Evolutionary conservation across 2,329 filamentous ascomycete genomes (phyloP), one percentile per base, ranked within the genome.

Genomic region (Aspergillus fijiensis): DNA sequence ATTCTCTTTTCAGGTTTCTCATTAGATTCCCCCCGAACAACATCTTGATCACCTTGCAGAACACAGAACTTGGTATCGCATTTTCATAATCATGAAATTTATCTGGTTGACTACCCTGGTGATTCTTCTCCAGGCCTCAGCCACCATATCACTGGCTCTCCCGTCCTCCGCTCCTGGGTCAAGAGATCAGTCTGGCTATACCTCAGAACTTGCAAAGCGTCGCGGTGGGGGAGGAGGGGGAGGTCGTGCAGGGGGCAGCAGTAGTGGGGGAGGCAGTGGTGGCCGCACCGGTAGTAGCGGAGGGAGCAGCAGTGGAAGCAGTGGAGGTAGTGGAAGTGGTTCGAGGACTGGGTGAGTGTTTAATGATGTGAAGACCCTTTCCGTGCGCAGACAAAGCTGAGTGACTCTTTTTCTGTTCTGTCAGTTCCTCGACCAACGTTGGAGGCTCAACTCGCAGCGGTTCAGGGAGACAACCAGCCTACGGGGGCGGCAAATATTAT

Each of bases 401-500:
- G 6, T 45, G 23, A 23, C 23, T 45, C 4, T 42, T 19, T 12
- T 45, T 16, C 16, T 16, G 39, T 2, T 19, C 33, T 4, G 51
- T 16, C 27, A 68, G 72, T 10, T 63, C 67, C 10, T 57, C 54
- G 11, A 70, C 68, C 63, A 73, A 73, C 55, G 53, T 52, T 5
- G 73, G 73, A 48, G 75, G 74, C n/a, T 60, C 69, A 25, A 73
- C 70, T 42, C 60, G 59, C 45, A 57, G 62, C 49, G 73, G 82
- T 45, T 78, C 77, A 29, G 81, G 81, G 33, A 65, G 74, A 5
- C 64, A 75, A 31, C 80, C 79, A 10, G 63, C 76, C 3, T 85
- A 80, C 65, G 83, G 82, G 21, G 77, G 80, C 42, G 81, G 81
- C 11, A 72, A 69, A 42, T 85, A 80, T 70, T 88, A 87, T 64